Conservation (phyloP, 2,329 filamentous ascomycete species). For the Phyllosticta paracitricarpa region DNA sequence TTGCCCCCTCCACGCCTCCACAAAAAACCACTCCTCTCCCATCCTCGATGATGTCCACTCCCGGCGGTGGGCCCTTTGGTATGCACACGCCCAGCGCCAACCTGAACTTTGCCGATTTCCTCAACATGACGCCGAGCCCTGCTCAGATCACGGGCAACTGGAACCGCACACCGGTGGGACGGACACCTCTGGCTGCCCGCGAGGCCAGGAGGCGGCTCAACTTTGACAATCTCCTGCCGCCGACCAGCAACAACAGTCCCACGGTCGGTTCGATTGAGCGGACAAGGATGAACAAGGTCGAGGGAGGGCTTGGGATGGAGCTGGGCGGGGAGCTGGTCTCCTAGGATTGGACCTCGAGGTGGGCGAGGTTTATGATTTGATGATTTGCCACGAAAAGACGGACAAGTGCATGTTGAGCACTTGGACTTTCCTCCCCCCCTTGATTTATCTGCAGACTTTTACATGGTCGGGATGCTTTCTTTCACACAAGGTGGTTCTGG, state of each 20-base stretch:
- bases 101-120: constrained; percentile 94
- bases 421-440: not conserved
- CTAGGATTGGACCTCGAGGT: constrained; percentile 18
- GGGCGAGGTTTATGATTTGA: constrained; percentile 11
- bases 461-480: not conserved
- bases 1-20: constrained; percentile 46
- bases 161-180: constrained; percentile 50
- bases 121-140: constrained; percentile 93
- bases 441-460: not conserved
- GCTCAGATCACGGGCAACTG: constrained; percentile 66
- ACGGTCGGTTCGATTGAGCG: constrained; percentile 19
- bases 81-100: constrained; percentile 71
- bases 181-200: constrained; percentile 61
- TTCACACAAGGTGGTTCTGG: not conserved
- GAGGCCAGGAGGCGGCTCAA: constrained; percentile 68
- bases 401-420: not conserved
- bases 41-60: constrained; percentile 84
- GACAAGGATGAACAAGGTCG: constrained; percentile 32
- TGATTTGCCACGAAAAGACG: not conserved
- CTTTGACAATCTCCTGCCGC: constrained; percentile 64
- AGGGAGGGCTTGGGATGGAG: constrained; percentile 50
- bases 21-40: constrained; percentile 51
- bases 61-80: constrained; percentile 48
- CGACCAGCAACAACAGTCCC: constrained; percentile 39
- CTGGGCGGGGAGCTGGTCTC: constrained; percentile 54